Percentiles rank a stretch among this genome's conserved stretches.
These are phyloP conservation scores for Zoysia pacifica DNA, from an alignment of 176 grass and related monocot species.

Conservation along the genomic window DNA sequence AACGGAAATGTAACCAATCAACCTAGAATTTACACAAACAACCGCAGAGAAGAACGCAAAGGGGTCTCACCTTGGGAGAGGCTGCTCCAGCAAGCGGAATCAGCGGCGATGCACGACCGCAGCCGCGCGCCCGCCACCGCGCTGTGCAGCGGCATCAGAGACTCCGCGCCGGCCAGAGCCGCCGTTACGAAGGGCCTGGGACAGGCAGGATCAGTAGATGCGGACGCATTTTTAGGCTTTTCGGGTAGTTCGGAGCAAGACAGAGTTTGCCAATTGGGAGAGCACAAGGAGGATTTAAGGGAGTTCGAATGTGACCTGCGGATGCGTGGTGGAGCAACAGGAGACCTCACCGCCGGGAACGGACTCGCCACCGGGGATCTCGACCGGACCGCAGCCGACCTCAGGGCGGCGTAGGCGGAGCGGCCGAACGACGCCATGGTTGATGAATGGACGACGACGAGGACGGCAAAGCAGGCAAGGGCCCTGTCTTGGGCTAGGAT, in stretches of 20 bases:
- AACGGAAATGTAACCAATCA: not conserved
- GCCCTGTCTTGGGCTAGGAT: not conserved
- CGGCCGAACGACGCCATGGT: conserved; percentile 67
- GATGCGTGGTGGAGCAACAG: conserved; percentile 22
- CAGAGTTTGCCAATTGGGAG: not conserved
- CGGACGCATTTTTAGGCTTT: not conserved
- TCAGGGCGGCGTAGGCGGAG: conserved; percentile 40
- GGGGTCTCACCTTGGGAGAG: conserved; percentile 64
- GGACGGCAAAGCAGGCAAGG: not conserved
- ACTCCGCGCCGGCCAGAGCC: conserved; percentile 47
- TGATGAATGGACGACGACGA: not conserved
- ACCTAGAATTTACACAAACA: not conserved
- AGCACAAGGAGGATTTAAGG: not conserved
- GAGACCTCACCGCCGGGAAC: not conserved
- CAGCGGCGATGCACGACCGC: conserved; percentile 65
- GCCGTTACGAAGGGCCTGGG: conserved; percentile 32
- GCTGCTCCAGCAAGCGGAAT: conserved; percentile 70
- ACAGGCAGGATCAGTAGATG: not conserved
- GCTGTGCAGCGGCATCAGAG: conserved; percentile 75
- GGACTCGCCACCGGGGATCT: conserved; percentile 30
- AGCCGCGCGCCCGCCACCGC: conserved; percentile 62
- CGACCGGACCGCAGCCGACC: conserved; percentile 45
- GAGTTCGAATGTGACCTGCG: conserved; percentile 42
- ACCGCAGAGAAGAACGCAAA: not conserved
- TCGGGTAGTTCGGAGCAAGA: not conserved